Evolutionary conservation across 495 filamentous ascomycete genomes (phyloP), one percentile per base, ranked within the genome.

Genomic region (Emericellopsis terricola): DNA sequence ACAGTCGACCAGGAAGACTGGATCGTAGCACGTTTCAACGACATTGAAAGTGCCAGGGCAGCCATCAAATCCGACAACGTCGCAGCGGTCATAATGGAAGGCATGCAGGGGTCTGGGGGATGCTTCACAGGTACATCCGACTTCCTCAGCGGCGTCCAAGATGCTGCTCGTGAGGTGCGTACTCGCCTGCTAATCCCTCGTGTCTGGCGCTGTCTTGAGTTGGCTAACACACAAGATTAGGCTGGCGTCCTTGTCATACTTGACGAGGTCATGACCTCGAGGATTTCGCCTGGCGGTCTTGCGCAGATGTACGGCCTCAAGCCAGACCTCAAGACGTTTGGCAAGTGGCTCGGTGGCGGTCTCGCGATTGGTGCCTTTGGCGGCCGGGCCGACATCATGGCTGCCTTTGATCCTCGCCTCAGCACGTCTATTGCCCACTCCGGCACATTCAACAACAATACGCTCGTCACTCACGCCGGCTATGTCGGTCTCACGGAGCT

Each of bases 381-480:
- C 1, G 74, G 73, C 1, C 44, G 60, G 15, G 45, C 45, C 28
- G 57, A 69, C 16, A 51, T 74, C 19, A 69, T 76, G 57, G 43
- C 41, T 0, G 47, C 71, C 18, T 76, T 67, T 47, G 69, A 76
- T 40, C 69, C 69, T 4, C 36, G 52, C 1, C 36, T 38, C 9
- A 13, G 29, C 8, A 39, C 43, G 15, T 26, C 46, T 24, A 36
- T 62, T 19, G 36, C 51, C 29, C 75, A 80, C 38, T 65, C 71
- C 0, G 74, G 75, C 0, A 80, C 74, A 0, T 80, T 75, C 43
- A 77, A 80, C 34, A 80, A 78, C 41, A 78, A 78, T 40, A 60
- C 63, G 1, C 43, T 78, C 9, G 60, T 62, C 1, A 75, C 76
- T 68, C 53, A 50, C 18, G 68, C 59, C 4, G 73, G 69, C 4